Percentiles rank a stretch among this genome's conserved stretches.
These are phyloP conservation scores for Houttuynia cordata DNA, from an alignment of 164 flowering plant species.

Conservation along the genomic window DNA sequence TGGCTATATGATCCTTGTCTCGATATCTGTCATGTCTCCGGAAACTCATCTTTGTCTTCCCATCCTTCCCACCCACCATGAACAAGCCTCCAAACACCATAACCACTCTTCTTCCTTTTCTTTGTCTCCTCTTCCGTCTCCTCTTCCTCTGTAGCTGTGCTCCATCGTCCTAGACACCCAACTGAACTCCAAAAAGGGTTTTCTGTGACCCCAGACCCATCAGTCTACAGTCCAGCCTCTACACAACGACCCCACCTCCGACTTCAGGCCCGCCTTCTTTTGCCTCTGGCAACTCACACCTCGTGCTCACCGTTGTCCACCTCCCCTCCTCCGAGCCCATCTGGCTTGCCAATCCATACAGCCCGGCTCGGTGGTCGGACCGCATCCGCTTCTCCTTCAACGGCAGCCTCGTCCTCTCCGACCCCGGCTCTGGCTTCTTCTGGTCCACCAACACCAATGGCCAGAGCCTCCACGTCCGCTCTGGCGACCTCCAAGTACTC, in stretches of 20 bases:
- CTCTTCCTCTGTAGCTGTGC: background rate
- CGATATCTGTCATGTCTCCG: too few species aligned
- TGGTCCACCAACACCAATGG: constrained; percentile 42
- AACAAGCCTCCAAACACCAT: background rate
- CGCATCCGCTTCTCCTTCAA: constrained; percentile 46
- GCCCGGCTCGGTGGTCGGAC: constrained; percentile 34
- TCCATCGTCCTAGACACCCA: background rate
- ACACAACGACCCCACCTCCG: constrained; percentile 32
- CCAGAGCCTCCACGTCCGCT: constrained; percentile 10
- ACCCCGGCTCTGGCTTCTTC: constrained; percentile 30
- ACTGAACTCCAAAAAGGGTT: background rate
- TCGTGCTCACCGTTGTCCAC: constrained; percentile 62
- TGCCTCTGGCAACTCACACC: constrained; percentile 35
- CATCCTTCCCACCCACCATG: background rate
- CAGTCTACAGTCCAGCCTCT: constrained; percentile 23
- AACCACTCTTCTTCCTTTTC: background rate
- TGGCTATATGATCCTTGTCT: too few species aligned
- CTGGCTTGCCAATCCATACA: constrained; percentile 40
- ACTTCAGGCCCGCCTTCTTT: constrained; percentile 63
- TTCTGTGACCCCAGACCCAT: background rate
- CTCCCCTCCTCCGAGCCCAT: constrained; percentile 31
- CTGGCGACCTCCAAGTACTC: constrained; percentile 46
- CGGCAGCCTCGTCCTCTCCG: constrained; percentile 64
- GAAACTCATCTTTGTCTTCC: too few species aligned
- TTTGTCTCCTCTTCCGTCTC: background rate